Percentiles rank a stretch among this genome's conserved stretches.
These are phyloP conservation scores for Mediolabrus comicus DNA, from an alignment of 108 stramenopile genomes.

Conservation along the genomic window DNA sequence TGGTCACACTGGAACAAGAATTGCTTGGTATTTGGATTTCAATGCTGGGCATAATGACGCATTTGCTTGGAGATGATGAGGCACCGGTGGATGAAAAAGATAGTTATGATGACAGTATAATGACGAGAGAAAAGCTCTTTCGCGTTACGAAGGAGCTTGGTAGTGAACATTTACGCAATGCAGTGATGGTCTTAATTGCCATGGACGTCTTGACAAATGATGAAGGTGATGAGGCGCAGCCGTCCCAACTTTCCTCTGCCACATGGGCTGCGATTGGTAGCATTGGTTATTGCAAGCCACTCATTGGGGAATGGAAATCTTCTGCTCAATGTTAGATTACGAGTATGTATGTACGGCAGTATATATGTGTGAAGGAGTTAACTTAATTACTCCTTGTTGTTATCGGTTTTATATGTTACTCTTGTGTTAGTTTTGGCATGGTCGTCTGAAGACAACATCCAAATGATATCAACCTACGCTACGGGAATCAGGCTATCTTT, in stretches of 20 bases:
- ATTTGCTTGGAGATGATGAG: slow-evolving; percentile 51
- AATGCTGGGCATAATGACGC: slow-evolving; percentile 60
- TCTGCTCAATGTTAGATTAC: slow-evolving; percentile 28
- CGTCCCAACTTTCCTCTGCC: slow-evolving; percentile 46
- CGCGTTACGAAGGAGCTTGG: slow-evolving; percentile 60
- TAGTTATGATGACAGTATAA: slow-evolving; percentile 6
- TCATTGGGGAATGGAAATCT: slow-evolving; percentile 67
- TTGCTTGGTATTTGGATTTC: slow-evolving; percentile 64
- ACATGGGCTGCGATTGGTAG: slow-evolving; percentile 68
- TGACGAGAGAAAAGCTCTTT: slow-evolving; percentile 23
- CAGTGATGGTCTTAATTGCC: slow-evolving; percentile 64
- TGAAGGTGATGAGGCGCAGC: slow-evolving; percentile 12
- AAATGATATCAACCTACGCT: no score
- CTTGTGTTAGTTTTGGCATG: background rate
- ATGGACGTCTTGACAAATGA: slow-evolving; percentile 45
- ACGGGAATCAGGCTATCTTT: no score
- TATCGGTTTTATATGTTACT: no score
- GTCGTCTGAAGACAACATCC: no score
- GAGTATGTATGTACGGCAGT: background rate
- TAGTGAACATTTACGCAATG: slow-evolving; percentile 81
- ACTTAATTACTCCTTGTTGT: no score
- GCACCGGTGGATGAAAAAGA: slow-evolving; percentile 6
- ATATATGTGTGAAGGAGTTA: background rate
- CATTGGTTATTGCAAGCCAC: slow-evolving; percentile 53
- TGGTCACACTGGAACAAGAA: slow-evolving; percentile 44